A percentile compares a stretch with the other conserved stretches of the same genome.
These are phyloP conservation scores for Suhomyces wounanorum DNA, from an alignment of 1,139 yeast genomes.

Conservation along the genomic window DNA sequence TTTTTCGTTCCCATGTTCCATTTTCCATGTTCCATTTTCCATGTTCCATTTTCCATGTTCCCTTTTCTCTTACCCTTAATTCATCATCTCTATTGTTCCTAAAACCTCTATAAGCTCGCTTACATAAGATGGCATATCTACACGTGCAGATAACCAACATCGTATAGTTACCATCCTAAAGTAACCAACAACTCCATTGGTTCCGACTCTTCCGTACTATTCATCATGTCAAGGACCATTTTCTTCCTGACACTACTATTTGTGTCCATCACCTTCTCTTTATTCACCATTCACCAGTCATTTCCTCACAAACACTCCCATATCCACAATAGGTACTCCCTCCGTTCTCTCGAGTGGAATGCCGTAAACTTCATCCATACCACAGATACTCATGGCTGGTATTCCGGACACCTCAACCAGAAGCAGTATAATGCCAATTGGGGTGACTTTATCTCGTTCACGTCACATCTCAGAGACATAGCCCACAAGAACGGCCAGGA, in stretches of 20 bases:
- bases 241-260: slow-evolving; percentile 1
- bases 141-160: slow-evolving; percentile 1
- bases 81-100: too few relatives aligned
- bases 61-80: too few relatives aligned
- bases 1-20: too few relatives aligned
- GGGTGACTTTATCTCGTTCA: slow-evolving; percentile 87
- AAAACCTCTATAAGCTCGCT: not conserved
- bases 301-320: not conserved
- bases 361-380: slow-evolving; percentile 84
- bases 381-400: slow-evolving; percentile 97
- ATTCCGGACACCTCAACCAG: slow-evolving; percentile 82
- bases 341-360: slow-evolving; percentile 47
- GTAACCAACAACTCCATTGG: not conserved
- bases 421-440: slow-evolving; percentile 78
- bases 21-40: too few relatives aligned
- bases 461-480: slow-evolving; percentile 45
- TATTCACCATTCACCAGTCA: slow-evolving; percentile 3
- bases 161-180: not conserved
- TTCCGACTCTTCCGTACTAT: not conserved
- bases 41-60: too few relatives aligned
- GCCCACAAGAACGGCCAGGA: slow-evolving; percentile 58
- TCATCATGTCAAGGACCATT: not conserved
- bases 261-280: slow-evolving; percentile 1
- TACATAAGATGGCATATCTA: not conserved
- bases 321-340: not conserved